A percentile compares a stretch with the other conserved stretches of the same genome.
phyloP scores from a whole-genome alignment of 2,329 filamentous ascomycete species.

The Keithomyces neogunnii region DNA sequence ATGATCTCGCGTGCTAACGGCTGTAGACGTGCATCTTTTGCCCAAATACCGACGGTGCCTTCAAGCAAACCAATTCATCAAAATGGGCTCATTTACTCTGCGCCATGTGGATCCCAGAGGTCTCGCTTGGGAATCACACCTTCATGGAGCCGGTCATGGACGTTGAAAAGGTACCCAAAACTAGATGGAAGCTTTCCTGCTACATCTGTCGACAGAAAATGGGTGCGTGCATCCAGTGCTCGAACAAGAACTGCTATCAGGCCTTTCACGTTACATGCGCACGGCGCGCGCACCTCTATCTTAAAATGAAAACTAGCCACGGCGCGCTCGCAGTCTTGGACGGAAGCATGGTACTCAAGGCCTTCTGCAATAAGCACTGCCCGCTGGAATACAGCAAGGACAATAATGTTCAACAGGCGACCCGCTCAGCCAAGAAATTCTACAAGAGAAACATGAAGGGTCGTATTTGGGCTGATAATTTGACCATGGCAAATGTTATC shows the following conservation, averaged over 20 bases:
- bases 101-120: constrained; percentile 97
- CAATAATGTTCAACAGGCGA: constrained; percentile 72
- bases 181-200: constrained; percentile 85
- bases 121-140: constrained; percentile 88
- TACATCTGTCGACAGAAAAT: constrained; percentile 97
- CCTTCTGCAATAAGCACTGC: constrained; percentile 93
- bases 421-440: constrained; percentile 75
- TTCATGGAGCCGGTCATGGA: constrained; percentile 99
- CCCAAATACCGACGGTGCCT: constrained; percentile 92
- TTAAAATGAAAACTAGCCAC: constrained; percentile 94
- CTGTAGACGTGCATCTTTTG: constrained; percentile 88
- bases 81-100: constrained; percentile 97
- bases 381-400: constrained; percentile 82
- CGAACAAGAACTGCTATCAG: constrained; percentile 93
- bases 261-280: constrained; percentile 98
- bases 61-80: constrained; percentile 94
- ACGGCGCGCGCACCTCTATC: constrained; percentile 72
- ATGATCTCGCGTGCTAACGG: constrained; percentile 10
- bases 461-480: constrained; percentile 85
- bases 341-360: constrained; percentile 78
- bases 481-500: constrained; percentile 71
- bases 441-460: constrained; percentile 87
- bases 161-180: constrained; percentile 93
- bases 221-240: constrained; percentile 97
- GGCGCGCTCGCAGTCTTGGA: constrained; percentile 68